A percentile compares a stretch with the other conserved stretches of the same genome.
These are phyloP conservation scores for Sisymbrium altissimum DNA, from an alignment of 345 rosid genomes.

Conservation along the genomic window DNA sequence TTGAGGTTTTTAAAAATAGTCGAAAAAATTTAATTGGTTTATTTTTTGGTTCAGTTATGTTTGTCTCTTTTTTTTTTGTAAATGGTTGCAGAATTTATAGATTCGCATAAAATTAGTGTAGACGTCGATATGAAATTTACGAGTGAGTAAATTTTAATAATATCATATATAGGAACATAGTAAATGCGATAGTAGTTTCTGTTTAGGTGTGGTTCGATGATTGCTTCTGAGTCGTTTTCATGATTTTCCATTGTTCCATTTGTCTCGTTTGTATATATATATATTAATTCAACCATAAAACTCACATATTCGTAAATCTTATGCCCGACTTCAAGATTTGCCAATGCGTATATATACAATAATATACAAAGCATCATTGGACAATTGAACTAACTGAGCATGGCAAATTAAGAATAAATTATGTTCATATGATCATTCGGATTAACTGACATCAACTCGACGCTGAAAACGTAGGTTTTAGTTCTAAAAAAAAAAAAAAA, in stretches of 20 bases:
- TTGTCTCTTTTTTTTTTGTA: background rate
- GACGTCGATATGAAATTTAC: background rate
- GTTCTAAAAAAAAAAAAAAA: too few relatives aligned
- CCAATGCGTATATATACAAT: background rate
- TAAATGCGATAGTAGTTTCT: background rate
- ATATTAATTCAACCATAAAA: background rate
- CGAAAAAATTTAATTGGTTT: too few relatives aligned
- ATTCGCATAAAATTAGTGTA: background rate
- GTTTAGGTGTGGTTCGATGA: background rate
- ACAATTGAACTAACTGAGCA: background rate
- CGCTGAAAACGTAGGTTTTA: too few relatives aligned
- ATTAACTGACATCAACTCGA: background rate
- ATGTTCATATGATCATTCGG: background rate
- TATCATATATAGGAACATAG: background rate
- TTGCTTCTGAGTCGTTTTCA: slow-evolving; percentile 3
- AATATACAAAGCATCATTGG: background rate
- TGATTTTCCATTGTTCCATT: background rate
- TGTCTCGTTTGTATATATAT: background rate
- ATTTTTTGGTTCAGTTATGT: background rate
- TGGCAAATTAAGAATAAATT: background rate
- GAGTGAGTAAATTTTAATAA: background rate
- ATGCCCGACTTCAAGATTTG: slow-evolving; percentile 7
- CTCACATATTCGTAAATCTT: background rate
- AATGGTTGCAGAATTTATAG: background rate
- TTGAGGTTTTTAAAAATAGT: too few relatives aligned